Base-by-base conservation (phyloP, 495 filamentous ascomycete genomes). In the Hypomontagnella submonticulosa region DNA sequence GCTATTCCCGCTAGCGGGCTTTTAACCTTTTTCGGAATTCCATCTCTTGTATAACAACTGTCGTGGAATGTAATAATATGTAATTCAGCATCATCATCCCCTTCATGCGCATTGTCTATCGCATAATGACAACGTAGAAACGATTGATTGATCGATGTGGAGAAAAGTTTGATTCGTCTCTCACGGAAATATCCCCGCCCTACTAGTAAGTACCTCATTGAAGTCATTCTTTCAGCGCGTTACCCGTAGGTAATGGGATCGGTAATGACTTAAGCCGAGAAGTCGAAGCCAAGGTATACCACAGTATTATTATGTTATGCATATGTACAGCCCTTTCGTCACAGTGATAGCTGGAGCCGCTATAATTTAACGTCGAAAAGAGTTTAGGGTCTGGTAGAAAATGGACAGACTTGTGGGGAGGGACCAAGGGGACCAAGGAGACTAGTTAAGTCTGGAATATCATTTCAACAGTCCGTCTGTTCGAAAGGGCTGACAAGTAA, bases 281-380 rank as follows among this genome's bases (percentile, higher is more conserved):
- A 46, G 33, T 43, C 19, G 30, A n/a, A 36, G 48, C 37, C 52
- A 48, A 41, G 44, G 40, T 61, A 61, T 67, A 58, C 58, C n/a
- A 41, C 13, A 41, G 8, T 41, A 41, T 15, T 13, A 43, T 43
- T 43, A 43, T 18, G 6, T 18, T 48, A 40, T 36, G 23, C 23
- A 27, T 44, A 52, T 52, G 34, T 54, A 32, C 19, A 2, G 7
- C 18, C 43, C 40, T 54, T 33, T 42, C 46, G 57, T 48, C 56
- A 61, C 43, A 51, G 18, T 46, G 40, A 37, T 13, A 16, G 23
- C n/a, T n/a, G n/a, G n/a, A n/a, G n/a, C 23, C 23, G 23, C 23
- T 27, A 27, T 27, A n/a, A 13, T 10, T 58, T 43, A 47, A 52
- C 48, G 34, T 51, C 59, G n/a, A 56, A 56, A 59, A 12, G n/a